Evolutionary conservation across 768 basidiomycete genomes (phyloP), one percentile per base, ranked within the genome.

Genomic region (Trametes meyenii): DNA sequence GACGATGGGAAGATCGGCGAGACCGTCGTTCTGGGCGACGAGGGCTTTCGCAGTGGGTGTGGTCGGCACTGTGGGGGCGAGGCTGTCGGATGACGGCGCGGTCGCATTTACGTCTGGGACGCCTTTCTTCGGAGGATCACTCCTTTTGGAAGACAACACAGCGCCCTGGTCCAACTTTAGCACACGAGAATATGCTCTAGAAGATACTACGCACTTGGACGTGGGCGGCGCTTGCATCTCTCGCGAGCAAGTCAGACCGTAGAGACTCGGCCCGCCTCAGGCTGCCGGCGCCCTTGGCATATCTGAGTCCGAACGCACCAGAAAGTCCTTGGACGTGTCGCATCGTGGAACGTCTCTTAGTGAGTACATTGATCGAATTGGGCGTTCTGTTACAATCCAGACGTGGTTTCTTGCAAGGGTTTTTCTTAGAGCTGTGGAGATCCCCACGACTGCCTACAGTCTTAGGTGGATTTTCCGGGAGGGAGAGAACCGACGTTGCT

Each of bases 1-100:
- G 14, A 87, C 81, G 55, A 85, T 77, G 0, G 85, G 85, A 0
- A 85, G 36, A 16, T 35, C 12, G 17, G 60, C 61, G 40, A 66
- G 33, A 5, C 60, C 60, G 12, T 63, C 62, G 13, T 40, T 36
- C 38, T 55, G 43, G 12, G 23, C 23, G 7, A n/a, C 17, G 7
- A 26, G 16, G 14, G 26, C 42, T 6, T 42, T 40, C 12, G 19
- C 14, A 0, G 59, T 60, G 13, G 66, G 66, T 1, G 66, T 67
- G 2, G 63, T 54, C 6, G 66, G 66, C 16, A 65, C 66, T 0
- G 66, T 67, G 1, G 66, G 63, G 11, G 62, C 55, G 33, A 55
- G 62, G 17, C 33, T 51, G 21, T 58, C 52, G 26, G 51, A 61
- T 50, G 36, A 36, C 23, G 21, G 24, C 33, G 35, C 21, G 44